phyloP scores from a whole-genome alignment of 306 rosid species.

The Medicago lupulina region DNA sequence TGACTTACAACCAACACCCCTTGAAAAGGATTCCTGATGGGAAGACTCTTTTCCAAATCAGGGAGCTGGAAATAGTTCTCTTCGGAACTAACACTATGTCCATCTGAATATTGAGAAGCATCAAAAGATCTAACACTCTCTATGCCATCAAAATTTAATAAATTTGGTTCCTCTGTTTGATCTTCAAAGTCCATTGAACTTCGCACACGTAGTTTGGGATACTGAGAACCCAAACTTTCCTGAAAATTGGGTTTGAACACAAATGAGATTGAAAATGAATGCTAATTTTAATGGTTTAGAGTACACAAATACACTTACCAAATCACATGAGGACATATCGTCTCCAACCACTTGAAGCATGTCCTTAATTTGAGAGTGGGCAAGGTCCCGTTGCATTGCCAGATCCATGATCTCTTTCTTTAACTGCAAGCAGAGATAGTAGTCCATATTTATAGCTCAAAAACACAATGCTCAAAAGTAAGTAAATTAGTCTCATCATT shows the following conservation, averaged over 20 bases:
- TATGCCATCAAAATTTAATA: constrained; percentile 38
- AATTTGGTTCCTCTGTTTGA: constrained; percentile 42
- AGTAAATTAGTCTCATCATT: constrained; percentile 19
- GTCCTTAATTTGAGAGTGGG: constrained; percentile 84
- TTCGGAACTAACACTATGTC: constrained; percentile 65
- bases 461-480: constrained; percentile 21
- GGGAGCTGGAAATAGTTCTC: constrained; percentile 67
- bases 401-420: constrained; percentile 70
- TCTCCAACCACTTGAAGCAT: constrained; percentile 72
- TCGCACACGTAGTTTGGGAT: constrained; percentile 73
- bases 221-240: constrained; percentile 58
- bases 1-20: constrained; percentile 44
- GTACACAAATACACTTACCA: constrained; percentile 50
- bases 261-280: constrained; percentile 37
- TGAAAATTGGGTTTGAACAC: constrained; percentile 47
- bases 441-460: constrained; percentile 29
- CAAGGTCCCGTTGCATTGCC: constrained; percentile 73
- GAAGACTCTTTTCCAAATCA: constrained; percentile 58
- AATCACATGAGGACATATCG: constrained; percentile 53
- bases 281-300: constrained; percentile 29
- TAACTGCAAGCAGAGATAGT: constrained; percentile 58
- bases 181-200: constrained; percentile 68
- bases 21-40: constrained; percentile 48
- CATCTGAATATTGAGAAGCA: constrained; percentile 73
- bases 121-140: constrained; percentile 63